Conservation (phyloP, 768 basidiomycete species). For the Kwoniella mangroviensis region DNA sequence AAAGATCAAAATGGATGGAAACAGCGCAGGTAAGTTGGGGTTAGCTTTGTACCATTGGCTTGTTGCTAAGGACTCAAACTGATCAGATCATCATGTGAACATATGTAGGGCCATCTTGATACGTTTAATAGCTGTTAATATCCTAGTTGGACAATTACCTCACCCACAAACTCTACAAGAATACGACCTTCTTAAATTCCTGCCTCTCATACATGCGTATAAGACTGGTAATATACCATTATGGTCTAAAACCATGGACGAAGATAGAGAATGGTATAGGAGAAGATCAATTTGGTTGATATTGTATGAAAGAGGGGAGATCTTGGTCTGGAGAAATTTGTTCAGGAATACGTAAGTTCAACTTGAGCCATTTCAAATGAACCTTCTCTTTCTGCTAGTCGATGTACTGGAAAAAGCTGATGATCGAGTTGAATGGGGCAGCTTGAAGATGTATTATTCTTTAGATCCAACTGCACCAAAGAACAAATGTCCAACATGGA, state of each 20-base stretch:
- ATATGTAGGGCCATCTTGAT: constrained; percentile 44
- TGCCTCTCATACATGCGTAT: constrained; percentile 39
- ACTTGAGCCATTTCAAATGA: no score
- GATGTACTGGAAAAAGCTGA: no score
- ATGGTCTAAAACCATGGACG: constrained; percentile 38
- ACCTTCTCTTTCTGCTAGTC: no score
- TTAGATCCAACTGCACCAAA: constrained; percentile 23
- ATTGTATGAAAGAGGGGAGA: constrained; percentile 50
- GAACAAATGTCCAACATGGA: constrained; percentile 44
- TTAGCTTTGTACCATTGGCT: neutral
- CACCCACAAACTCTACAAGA: constrained; percentile 19
- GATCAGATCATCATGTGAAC: neutral
- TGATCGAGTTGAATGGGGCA: neutral
- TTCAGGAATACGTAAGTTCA: constrained; percentile 32
- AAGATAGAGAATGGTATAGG: constrained; percentile 44
- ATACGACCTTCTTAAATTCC: constrained; percentile 38
- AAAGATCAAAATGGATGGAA: constrained; percentile 24
- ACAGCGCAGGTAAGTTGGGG: constrained; percentile 37
- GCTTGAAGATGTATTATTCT: constrained; percentile 38
- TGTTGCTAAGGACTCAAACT: neutral
- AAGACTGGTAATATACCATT: constrained; percentile 38
- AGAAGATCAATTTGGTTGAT: constrained; percentile 47
- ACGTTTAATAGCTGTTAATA: constrained; percentile 47
- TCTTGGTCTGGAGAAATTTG: constrained; percentile 49
- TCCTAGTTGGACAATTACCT: constrained; percentile 43